These are phyloP conservation scores for Trichoderma sp. DNA, from an alignment of 2,329 filamentous ascomycete genomes.

Conservation along the genomic window DNA sequence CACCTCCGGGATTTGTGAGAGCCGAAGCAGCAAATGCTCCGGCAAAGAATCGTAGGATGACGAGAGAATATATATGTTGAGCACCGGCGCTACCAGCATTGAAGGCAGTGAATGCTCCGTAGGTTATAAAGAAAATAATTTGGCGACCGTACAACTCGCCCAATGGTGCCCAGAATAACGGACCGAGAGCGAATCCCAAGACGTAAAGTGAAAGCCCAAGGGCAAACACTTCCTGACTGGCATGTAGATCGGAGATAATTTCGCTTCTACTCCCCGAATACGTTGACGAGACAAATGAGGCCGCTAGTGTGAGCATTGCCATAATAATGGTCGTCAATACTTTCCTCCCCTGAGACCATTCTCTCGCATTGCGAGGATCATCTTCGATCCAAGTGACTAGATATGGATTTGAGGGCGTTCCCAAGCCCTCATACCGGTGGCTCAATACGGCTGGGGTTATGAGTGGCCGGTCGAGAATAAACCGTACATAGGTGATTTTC, in stretches of 20 bases:
- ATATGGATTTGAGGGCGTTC: not conserved
- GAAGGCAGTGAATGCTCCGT: not conserved
- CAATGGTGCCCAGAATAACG: constrained; percentile 62
- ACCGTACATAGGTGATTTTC: not conserved
- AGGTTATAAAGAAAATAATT: not conserved
- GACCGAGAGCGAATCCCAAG: constrained; percentile 54
- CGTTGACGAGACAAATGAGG: not conserved
- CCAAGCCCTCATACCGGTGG: not conserved
- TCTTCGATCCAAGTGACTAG: not conserved
- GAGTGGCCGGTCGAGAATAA: not conserved
- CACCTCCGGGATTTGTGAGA: constrained; percentile 43
- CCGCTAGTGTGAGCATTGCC: not conserved
- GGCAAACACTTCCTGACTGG: not conserved
- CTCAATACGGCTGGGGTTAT: not conserved
- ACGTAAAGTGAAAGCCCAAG: constrained; percentile 25
- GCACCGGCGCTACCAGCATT: not conserved
- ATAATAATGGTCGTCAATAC: not conserved
- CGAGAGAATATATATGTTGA: not conserved
- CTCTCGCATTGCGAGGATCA: not conserved
- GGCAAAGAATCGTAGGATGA: constrained; percentile 36
- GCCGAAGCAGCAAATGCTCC: constrained; percentile 65
- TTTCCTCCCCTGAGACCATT: not conserved
- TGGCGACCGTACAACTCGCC: constrained; percentile 58
- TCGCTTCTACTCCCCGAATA: not conserved
- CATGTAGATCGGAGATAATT: not conserved